Conservation (phyloP, 2,329 filamentous ascomycete species). For the Talaromyces albobiverticillius region DNA sequence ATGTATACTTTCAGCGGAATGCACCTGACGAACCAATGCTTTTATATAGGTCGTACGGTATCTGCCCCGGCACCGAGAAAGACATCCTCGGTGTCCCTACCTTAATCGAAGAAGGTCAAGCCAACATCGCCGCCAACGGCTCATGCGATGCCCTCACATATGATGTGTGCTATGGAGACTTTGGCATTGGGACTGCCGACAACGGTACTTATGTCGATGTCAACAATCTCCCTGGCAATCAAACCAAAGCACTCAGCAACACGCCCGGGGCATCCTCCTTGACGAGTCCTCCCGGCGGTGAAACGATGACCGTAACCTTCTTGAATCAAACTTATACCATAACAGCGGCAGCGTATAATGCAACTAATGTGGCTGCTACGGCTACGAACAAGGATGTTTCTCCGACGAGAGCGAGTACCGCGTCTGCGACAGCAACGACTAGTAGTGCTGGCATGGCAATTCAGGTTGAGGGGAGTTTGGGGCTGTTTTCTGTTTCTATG, state of each 20-base stretch:
- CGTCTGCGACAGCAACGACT: neutral
- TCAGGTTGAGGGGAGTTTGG: neutral
- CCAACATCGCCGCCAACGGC: conserved; percentile 2
- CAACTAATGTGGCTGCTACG: neutral
- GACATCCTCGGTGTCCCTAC: conserved; percentile 3
- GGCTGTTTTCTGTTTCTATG: neutral
- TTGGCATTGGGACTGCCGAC: neutral
- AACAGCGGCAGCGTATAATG: neutral
- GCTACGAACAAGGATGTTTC: neutral
- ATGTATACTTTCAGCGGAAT: too few relatives aligned
- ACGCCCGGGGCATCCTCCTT: neutral
- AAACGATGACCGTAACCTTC: conserved; percentile 3
- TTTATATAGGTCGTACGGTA: neutral
- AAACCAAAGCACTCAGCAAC: neutral
- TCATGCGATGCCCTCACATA: conserved; percentile 3
- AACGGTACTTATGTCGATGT: conserved; percentile 5
- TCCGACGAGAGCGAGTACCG: neutral
- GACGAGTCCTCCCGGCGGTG: neutral
- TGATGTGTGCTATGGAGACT: conserved; percentile 1
- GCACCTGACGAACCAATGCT: too few relatives aligned
- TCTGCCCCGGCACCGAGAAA: neutral
- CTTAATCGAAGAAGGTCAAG: neutral
- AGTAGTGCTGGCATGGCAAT: neutral
- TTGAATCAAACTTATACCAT: neutral
- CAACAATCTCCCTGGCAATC: conserved; percentile 3